Evolutionary conservation across 129 eudicot genomes (phyloP), one percentile per base, ranked within the genome.

Genomic region (Arctium lappa): DNA sequence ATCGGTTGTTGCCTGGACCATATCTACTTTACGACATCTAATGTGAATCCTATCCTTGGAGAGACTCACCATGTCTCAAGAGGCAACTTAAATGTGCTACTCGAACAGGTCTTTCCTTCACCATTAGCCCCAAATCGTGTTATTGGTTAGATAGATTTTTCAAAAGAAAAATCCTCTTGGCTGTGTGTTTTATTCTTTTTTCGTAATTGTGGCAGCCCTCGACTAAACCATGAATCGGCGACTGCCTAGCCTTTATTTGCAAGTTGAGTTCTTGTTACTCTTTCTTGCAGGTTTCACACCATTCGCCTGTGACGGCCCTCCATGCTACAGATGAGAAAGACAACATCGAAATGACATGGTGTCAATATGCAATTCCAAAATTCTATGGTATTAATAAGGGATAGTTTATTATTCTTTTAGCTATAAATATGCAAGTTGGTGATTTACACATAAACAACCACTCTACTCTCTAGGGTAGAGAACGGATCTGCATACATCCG

Each of bases 1-100:
- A 15, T 73, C 88, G 2, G 97, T 95, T 3, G 87, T 93, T 15
- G 97, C 92, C 0, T 95, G 99, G 99, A 90, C 91, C 89, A 85
- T 95, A 73, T 92, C 99, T 27, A 87, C 93, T 38, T 16, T 86
- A 0, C 90, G 99, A 15, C 99, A 97, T 29, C 44, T 93, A 27
- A 66, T 81, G 88, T 93, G 90, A 95, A 95, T 81, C 94, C 99
- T 60, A 37, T 95, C 66, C 97, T 95, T 77, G 99, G 99, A 27
- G 99, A 95, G 81, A 95, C 97, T 75, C 99, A 95, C 78, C 99
- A 92, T 82, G 97, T 83, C 60, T 92, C 98, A 2, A 77, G 83
- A 36, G 97, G 92, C 62, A 82, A 87, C 76, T 88, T 94, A 37
- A 95, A 95, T 69, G 99, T 95, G 56, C 90, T 95, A 2, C 82